Evolutionary conservation across 139 green algal species (phyloP).

Genomic region (Coelastrella sp.): DNA sequence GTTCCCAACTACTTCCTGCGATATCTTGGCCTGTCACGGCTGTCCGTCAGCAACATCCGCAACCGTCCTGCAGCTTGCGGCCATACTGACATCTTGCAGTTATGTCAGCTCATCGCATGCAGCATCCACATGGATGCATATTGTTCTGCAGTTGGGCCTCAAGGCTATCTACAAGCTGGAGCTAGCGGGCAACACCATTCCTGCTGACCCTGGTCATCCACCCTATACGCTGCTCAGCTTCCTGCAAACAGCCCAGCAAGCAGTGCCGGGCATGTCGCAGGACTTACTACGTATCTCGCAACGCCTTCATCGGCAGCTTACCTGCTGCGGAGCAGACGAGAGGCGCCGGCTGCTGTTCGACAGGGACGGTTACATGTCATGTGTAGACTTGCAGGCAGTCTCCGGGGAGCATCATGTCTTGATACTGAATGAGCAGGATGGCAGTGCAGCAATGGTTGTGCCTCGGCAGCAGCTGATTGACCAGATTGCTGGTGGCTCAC

Average conservation of each 20-base stretch:
- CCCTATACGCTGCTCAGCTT: not conserved
- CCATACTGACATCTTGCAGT: no score
- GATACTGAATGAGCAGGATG: not conserved
- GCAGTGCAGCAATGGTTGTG: not conserved
- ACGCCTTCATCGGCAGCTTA: slow-evolving; percentile 29
- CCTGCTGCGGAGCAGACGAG: not conserved
- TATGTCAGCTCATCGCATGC: no score
- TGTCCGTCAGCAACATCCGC: not conserved
- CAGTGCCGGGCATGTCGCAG: not conserved
- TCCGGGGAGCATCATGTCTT: slow-evolving; percentile 26
- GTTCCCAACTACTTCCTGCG: not conserved
- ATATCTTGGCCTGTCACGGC: not conserved
- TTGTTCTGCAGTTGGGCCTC: slow-evolving; percentile 33
- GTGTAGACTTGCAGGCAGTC: slow-evolving; percentile 41
- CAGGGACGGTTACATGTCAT: slow-evolving; percentile 12
- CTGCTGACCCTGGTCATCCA: not conserved
- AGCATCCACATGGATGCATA: not conserved
- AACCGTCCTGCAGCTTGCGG: no score
- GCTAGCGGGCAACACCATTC: not conserved
- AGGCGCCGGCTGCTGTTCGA: not conserved
- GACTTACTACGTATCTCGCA: not conserved
- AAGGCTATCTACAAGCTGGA: slow-evolving; percentile 34
- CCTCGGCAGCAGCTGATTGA: not conserved
- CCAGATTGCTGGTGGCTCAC: not conserved
- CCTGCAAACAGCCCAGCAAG: slow-evolving; percentile 3